Conservation (phyloP, 2,329 filamentous ascomycete species). For the Septoria petroselini region DNA sequence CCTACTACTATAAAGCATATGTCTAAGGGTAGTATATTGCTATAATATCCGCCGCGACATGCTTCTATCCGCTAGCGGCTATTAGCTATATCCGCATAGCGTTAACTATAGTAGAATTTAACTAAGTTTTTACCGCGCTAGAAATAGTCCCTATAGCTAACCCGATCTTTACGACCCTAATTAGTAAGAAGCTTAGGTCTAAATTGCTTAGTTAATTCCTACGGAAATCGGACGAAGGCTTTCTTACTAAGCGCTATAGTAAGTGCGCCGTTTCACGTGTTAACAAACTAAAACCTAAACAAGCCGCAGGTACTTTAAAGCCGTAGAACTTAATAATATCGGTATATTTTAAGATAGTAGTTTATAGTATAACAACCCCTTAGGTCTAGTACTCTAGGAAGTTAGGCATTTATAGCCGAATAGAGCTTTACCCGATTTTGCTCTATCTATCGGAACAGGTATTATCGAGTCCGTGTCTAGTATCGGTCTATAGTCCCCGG, state of each 20-base stretch:
- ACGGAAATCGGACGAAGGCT: neutral
- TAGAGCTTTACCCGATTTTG: constrained; percentile 26
- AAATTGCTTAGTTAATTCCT: constrained; percentile 4
- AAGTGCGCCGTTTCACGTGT: constrained; percentile 12
- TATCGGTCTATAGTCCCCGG: constrained; percentile 27
- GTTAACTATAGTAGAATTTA: neutral
- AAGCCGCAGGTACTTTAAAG: constrained; percentile 26
- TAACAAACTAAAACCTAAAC: neutral
- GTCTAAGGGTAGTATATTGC: neutral
- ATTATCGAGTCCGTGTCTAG: constrained; percentile 1
- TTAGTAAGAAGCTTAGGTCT: constrained; percentile 6
- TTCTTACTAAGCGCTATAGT: constrained; percentile 7
- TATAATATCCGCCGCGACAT: neutral
- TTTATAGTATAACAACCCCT: constrained; percentile 34
- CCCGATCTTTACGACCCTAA: neutral
- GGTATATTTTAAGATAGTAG: constrained; percentile 35
- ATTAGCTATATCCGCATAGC: neutral
- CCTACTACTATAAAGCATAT: neutral
- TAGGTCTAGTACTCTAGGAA: constrained; percentile 30
- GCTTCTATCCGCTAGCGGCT: neutral
- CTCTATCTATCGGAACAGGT: constrained; percentile 33
- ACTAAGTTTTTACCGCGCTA: neutral
- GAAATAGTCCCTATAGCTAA: neutral
- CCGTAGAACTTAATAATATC: constrained; percentile 27
- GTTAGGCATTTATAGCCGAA: constrained; percentile 30